Evolutionary conservation across 2,329 filamentous ascomycete genomes (phyloP), one percentile per base, ranked within the genome.

Genomic region (Lecanicillium sp.): DNA sequence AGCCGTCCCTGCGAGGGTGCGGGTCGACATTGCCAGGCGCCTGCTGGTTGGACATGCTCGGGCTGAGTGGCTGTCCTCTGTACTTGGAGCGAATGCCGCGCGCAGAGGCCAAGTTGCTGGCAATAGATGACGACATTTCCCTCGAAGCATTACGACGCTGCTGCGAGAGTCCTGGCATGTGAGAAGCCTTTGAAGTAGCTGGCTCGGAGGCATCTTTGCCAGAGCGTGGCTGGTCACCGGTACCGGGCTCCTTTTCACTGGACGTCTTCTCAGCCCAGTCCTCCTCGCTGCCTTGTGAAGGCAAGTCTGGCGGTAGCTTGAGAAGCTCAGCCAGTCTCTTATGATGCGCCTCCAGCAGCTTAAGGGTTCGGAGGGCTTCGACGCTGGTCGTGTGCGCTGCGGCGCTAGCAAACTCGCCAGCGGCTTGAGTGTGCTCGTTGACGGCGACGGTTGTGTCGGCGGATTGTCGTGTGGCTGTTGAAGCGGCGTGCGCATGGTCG

Each of bases 281-380:
- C 14, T 45, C 48, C 8, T 54, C 51, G 40, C 44, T 43, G 25
- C 39, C 37, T 22, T 68, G 65, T 34, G 59, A 48, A 13, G 57
- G 51, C 27, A 63, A 61, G 7, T 62, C 55, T 29, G 74, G 67
- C 28, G 85, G 81, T 31, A 83, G 75, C 53, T 83, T 83, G 46
- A 96, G 75, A 30, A 95, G 77, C 46, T 83, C 78, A 13, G 89
- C 87, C 11, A 96, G 79, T 45, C 79, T 80, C 48, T 80, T 77
- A 58, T 98, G 92, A 58, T 98, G 87, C 46, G 85, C 74, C 60
- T 95, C 87, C 42, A 98, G 79, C 3, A 96, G 74, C 48, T 75
- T 78, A 43, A 98, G 69, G 9, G 89, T 92, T 37, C 92, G 79
- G 35, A 94, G 64, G 12, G 89, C 90, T 70, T 95, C 72, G 45